Evolutionary conservation across 1,284 basidiomycete genomes (phyloP), one percentile per base, ranked within the genome.

Genomic region (Baeospora myosura): DNA sequence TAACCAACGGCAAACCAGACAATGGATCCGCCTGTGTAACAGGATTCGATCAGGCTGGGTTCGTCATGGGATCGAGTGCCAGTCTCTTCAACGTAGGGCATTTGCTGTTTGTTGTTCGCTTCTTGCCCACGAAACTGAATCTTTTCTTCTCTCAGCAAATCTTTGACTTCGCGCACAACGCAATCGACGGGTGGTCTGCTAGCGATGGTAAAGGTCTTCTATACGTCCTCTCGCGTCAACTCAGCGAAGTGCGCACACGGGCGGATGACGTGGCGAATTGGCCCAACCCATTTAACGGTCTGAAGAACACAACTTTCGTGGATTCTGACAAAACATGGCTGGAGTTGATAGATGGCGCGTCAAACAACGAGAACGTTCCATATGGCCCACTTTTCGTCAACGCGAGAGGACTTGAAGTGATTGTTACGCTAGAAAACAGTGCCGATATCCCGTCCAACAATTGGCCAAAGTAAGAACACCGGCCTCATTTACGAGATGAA

Each of bases 401-500:
- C 34, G 72, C 73, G 1, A 69, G 86, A 32, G 63, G 53, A 0
- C 42, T 88, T 21, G 86, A 89, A 55, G 67, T 81, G 3, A 68
- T 89, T 41, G 67, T 89, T n/a, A 81, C 76, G 1, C 56, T 84
- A 5, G 87, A 89, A 52, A 69, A 68, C 3, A 78, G 76, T 43
- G 67, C 76, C 6, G 82, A 88, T 45, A 75, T 80, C 49, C 43
- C 58, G 0, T 49, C 53, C 8, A 65, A 74, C 44, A 54, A 49
- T 34, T 88, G 78, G 78, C 81, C 85, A 39, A 87, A 87, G 78
- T 82, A 46, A 16, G 34, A 42, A 12, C n/a, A n/a, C 48, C 37
- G 5, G 11, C 26, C 20, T 22, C 8, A 8, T 26, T 29, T 29
- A 20, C 7, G 30, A 37, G 29, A 33, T 43, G 16, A 18, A 45